These are phyloP conservation scores for Paraurostyla sp. DNA, from an alignment of 73 alveolate species.

Conservation along the genomic window DNA sequence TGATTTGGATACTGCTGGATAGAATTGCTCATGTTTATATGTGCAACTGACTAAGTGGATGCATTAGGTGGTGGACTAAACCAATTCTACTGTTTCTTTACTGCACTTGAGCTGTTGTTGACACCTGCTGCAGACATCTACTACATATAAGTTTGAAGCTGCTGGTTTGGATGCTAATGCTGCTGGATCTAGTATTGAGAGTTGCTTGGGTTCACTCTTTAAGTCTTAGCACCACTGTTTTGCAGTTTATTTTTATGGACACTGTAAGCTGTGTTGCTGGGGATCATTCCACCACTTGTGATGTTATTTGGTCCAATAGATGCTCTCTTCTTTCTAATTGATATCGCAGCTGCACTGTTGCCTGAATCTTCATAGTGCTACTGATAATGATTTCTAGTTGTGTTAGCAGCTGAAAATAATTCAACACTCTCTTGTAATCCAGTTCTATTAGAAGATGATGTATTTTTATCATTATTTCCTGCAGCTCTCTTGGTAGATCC, in stretches of 20 bases:
- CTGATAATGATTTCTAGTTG: neutral
- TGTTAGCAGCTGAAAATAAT: slow-evolving; percentile 23
- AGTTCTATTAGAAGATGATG: too few relatives aligned
- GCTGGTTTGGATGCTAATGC: neutral
- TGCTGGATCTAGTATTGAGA: neutral
- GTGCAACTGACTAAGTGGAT: too few relatives aligned
- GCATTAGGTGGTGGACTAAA: slow-evolving; percentile 57
- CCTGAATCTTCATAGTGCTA: too few relatives aligned
- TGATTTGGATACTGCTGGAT: too few relatives aligned
- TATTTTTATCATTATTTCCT: neutral
- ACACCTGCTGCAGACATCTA: too few relatives aligned
- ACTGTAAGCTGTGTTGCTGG: slow-evolving; percentile 9
- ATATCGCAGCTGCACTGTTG: neutral
- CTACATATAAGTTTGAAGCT: neutral
- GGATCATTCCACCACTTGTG: neutral
- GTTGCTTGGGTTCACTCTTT: neutral
- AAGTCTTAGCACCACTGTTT: slow-evolving; percentile 18
- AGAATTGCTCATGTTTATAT: too few relatives aligned
- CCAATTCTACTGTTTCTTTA: slow-evolving; percentile 16
- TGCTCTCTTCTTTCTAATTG: slow-evolving; percentile 15
- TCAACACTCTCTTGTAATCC: too few relatives aligned
- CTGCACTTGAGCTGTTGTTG: too few relatives aligned
- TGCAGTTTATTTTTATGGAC: too few relatives aligned
- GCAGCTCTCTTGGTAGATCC: slow-evolving; percentile 28
- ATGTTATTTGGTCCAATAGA: neutral